A percentile compares a stretch with the other conserved stretches of the same genome.
Evolutionary conservation across 2,329 filamentous ascomycete genomes (phyloP).

Genomic region (Xylariales sp.): DNA sequence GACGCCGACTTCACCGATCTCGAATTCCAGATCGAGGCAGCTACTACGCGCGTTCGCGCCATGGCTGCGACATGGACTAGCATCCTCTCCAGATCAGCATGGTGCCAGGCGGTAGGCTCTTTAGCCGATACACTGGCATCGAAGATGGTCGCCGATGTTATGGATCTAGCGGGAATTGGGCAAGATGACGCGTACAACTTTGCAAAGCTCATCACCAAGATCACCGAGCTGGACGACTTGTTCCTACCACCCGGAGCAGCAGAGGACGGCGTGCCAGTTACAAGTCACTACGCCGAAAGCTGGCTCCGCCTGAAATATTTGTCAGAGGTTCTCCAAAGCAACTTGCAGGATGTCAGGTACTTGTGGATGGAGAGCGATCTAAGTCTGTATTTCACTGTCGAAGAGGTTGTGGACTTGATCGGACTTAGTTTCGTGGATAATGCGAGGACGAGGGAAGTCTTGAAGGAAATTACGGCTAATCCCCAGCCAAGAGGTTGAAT

Average conservation of each 20-base stretch:
- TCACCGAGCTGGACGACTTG: constrained; percentile 56
- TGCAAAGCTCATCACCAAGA: constrained; percentile 51
- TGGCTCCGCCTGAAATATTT: constrained; percentile 64
- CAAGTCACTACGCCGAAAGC: constrained; percentile 54
- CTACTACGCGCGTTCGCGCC: constrained; percentile 46
- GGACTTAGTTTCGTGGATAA: constrained; percentile 62
- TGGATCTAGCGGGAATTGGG: constrained; percentile 56
- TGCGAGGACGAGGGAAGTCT: constrained; percentile 50
- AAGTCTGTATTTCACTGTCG: constrained; percentile 56
- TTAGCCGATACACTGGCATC: constrained; percentile 53
- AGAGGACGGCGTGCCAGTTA: constrained; percentile 44
- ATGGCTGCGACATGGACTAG: constrained; percentile 53
- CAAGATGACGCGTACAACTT: constrained; percentile 61
- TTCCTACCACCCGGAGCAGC: constrained; percentile 41
- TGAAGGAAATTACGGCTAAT: constrained; percentile 52
- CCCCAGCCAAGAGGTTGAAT: constrained; percentile 33
- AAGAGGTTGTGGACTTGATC: constrained; percentile 60
- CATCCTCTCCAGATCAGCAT: constrained; percentile 56
- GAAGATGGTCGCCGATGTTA: constrained; percentile 58
- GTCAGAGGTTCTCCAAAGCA: constrained; percentile 61
- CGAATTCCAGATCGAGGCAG: constrained; percentile 41
- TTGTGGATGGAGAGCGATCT: constrained; percentile 64
- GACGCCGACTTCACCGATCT: constrained; percentile 42
- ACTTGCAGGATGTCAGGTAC: constrained; percentile 57
- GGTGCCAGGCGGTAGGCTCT: constrained; percentile 58